Conservation (phyloP, 106 monocot species). For the Acorus gramineus region DNA sequence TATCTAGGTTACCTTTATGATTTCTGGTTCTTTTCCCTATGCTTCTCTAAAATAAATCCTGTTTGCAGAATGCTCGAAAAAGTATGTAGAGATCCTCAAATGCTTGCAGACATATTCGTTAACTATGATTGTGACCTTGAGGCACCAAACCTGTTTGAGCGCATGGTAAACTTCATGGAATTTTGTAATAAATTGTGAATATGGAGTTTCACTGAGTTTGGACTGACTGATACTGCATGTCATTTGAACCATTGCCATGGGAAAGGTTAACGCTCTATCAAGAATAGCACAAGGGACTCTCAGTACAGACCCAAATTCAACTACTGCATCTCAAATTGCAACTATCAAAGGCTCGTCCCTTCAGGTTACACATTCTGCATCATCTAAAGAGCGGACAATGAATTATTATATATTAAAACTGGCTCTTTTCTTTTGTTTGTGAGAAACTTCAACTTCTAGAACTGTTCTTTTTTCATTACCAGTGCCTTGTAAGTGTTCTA, state of each 20-base stretch:
- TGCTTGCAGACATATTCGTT: slow-evolving; percentile 96
- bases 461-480: slow-evolving; percentile 7
- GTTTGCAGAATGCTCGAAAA: slow-evolving; percentile 85
- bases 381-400: too few relatives aligned
- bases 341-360: slow-evolving; percentile 79
- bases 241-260: background rate
- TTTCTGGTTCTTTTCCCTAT: background rate
- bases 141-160: slow-evolving; percentile 87
- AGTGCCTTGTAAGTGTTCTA: slow-evolving; percentile 90
- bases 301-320: slow-evolving; percentile 63
- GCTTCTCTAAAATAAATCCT: background rate
- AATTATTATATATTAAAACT: background rate
- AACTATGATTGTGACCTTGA: slow-evolving; percentile 98
- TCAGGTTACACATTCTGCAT: slow-evolving; percentile 41
- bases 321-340: slow-evolving; percentile 36
- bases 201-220: background rate
- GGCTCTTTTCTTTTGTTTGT: background rate
- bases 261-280: slow-evolving; percentile 82
- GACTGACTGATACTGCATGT: too few relatives aligned
- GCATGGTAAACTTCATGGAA: slow-evolving; percentile 48
- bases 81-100: slow-evolving; percentile 89
- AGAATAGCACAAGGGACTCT: slow-evolving; percentile 63
- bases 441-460: background rate
- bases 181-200: slow-evolving; percentile 1
- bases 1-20: background rate